Percentiles rank a stretch among this genome's conserved stretches.
Conservation (phyloP, 2,329 filamentous ascomycete genomes). For the Aspergillus pseudotamarii region DNA sequence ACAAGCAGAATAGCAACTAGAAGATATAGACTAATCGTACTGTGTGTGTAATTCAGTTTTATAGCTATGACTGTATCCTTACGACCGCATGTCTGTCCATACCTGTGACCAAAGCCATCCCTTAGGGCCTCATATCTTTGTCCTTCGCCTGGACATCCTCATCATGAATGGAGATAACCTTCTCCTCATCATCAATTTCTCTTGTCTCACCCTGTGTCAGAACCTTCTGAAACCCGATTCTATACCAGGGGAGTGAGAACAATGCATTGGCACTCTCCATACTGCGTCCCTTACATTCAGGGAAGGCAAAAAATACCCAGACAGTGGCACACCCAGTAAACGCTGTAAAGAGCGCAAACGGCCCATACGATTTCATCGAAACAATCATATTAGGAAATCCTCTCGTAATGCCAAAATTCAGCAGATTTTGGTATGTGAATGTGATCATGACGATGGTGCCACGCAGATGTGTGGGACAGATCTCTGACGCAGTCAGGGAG, state of each 20-base stretch:
- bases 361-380: constrained; percentile 21
- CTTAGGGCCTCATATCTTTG: not conserved
- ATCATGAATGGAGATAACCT: not conserved
- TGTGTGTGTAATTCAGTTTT: too few relatives aligned
- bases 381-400: constrained; percentile 23
- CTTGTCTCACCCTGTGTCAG: not conserved
- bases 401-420: constrained; percentile 25
- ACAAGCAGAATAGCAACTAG: too few relatives aligned
- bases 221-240: constrained; percentile 12
- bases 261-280: constrained; percentile 19
- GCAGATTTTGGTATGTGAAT: constrained; percentile 25
- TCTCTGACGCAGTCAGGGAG: constrained; percentile 24
- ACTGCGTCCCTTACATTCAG: constrained; percentile 21
- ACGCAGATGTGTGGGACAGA: constrained; percentile 23
- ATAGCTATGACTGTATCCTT: too few relatives aligned
- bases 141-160: not conserved
- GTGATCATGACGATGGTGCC: constrained; percentile 23
- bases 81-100: too few relatives aligned
- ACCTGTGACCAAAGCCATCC: not conserved
- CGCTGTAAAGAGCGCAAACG: constrained; percentile 23
- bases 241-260: constrained; percentile 21
- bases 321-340: constrained; percentile 17
- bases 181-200: not conserved
- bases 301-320: constrained; percentile 23
- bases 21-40: too few relatives aligned